These are phyloP conservation scores for Trypanosoma mega DNA, from an alignment of 208 protist genomes.

Conservation along the genomic window DNA sequence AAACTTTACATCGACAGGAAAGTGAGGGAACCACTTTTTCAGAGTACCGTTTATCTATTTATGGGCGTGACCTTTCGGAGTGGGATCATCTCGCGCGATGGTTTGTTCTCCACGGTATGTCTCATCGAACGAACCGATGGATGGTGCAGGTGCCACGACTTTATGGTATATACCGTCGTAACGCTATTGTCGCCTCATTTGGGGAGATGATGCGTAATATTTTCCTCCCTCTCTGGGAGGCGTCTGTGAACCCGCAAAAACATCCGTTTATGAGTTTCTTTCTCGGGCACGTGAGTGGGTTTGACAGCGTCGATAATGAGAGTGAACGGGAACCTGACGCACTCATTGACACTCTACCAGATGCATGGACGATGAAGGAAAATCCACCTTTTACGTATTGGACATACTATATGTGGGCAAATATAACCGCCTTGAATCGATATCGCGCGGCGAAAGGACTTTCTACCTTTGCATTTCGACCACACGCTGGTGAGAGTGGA, in stretches of 20 bases:
- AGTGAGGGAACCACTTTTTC: constrained; percentile 63
- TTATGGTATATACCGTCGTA: constrained; percentile 71
- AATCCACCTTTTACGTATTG: constrained; percentile 93
- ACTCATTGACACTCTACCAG: constrained; percentile 34
- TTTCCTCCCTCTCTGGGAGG: constrained; percentile 98
- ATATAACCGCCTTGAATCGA: constrained; percentile 96
- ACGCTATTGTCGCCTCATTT: constrained; percentile 83
- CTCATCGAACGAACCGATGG: constrained; percentile 94
- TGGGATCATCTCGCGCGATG: constrained; percentile 76
- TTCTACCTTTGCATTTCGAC: constrained; percentile 94
- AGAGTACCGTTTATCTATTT: constrained; percentile 88
- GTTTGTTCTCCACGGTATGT: constrained; percentile 89
- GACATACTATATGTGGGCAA: constrained; percentile 98
- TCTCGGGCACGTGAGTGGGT: constrained; percentile 93
- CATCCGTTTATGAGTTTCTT: constrained; percentile 94
- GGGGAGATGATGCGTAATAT: constrained; percentile 94
- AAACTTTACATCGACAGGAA: constrained; percentile 48
- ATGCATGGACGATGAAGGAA: constrained; percentile 43
- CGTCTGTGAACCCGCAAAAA: constrained; percentile 85
- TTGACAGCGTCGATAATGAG: constrained; percentile 97
- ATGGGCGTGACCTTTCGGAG: constrained; percentile 54
- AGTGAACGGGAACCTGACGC: constrained; percentile 79
- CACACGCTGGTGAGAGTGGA: constrained; percentile 96
- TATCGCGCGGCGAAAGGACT: constrained; percentile 79
- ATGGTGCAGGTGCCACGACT: constrained; percentile 96